Evolutionary conservation across 2,329 filamentous ascomycete genomes (phyloP), one percentile per base, ranked within the genome.

Genomic region (Monosporascus ibericus): DNA sequence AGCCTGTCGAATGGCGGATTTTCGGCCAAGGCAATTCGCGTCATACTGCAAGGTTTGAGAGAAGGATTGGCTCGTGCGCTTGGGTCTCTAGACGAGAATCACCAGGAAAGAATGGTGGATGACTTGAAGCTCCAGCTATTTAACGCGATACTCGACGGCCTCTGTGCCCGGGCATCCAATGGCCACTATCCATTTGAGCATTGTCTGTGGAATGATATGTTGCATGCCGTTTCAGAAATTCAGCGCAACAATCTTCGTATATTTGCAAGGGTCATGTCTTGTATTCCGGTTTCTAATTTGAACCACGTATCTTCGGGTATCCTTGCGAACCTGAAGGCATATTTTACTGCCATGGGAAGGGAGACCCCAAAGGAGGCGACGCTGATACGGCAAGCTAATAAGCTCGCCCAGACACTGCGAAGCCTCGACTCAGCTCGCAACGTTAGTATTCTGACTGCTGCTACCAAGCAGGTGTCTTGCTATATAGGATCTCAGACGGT

Each of bases 231-330:
- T 47, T 59, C 64, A 40, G 50, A 51, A 25, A 47, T 68, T 30
- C 48, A 49, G 48, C 50, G 59, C 44, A 66, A 66, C 49, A 61
- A 50, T 18, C 27, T 63, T 39, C 58, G 58, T n/a, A 36, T 60
- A n/a, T 63, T 67, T 18, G 47, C 46, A 20, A 52, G 54, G 38
- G 55, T 60, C 37, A 60, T 67, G 49, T 40, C 47, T 11, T 52
- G 50, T 25, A 56, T 66, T 48, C 63, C 63, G 3, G 52, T 52
- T 9, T 11, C 34, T 15, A 44, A 53, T 39, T 47, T 65, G 2
- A 47, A 37, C 9, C 37, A 49, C 3, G 47, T 61, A 48, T 52
- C 55, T 22, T 20, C 55, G 7, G 57, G 54, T 6, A 60, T 65
- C 18, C n/a, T 57, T 18, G 57, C 51, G 40, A 63, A 64, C 22